These are phyloP conservation scores for Leonotis leonurus DNA, from an alignment of 257 asterid genomes.

Conservation along the genomic window DNA sequence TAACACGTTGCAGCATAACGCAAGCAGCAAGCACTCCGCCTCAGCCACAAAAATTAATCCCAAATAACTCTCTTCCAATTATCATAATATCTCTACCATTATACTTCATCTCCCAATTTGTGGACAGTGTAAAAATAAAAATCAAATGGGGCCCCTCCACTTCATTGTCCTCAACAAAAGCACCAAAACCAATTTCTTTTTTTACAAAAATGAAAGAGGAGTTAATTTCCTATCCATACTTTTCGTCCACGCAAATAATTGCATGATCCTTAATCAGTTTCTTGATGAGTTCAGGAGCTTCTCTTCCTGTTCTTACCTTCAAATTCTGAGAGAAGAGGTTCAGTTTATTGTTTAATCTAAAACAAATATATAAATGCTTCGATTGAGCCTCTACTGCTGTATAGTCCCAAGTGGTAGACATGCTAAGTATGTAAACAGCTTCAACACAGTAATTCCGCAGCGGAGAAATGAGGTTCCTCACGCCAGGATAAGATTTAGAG, in stretches of 20 bases:
- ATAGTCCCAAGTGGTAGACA: conserved; percentile 27
- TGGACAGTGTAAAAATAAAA: background rate
- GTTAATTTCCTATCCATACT: background rate
- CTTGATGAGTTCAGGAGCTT: background rate
- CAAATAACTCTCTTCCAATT: conserved; percentile 1
- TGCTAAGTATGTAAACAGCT: conserved; percentile 18
- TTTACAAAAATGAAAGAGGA: background rate
- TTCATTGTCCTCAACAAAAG: background rate
- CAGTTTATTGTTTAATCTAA: background rate
- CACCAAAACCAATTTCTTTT: background rate
- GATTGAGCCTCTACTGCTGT: conserved; percentile 34
- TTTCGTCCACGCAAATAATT: conserved; percentile 46
- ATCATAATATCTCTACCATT: background rate
- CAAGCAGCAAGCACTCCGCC: conserved; percentile 16
- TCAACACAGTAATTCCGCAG: conserved; percentile 24
- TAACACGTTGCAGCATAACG: conserved; percentile 23
- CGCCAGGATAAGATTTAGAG: conserved; percentile 23
- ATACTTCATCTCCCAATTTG: background rate
- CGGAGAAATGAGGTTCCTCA: conserved; percentile 18
- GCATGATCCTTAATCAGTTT: conserved; percentile 21
- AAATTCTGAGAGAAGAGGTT: conserved; percentile 8
- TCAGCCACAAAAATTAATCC: conserved; percentile 36
- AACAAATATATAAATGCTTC: conserved; percentile 28
- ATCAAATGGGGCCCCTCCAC: conserved; percentile 15
- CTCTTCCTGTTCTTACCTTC: conserved; percentile 1